These are phyloP conservation scores for Jackrogersella multiformis DNA, from an alignment of 495 filamentous ascomycete genomes.

Conservation along the genomic window DNA sequence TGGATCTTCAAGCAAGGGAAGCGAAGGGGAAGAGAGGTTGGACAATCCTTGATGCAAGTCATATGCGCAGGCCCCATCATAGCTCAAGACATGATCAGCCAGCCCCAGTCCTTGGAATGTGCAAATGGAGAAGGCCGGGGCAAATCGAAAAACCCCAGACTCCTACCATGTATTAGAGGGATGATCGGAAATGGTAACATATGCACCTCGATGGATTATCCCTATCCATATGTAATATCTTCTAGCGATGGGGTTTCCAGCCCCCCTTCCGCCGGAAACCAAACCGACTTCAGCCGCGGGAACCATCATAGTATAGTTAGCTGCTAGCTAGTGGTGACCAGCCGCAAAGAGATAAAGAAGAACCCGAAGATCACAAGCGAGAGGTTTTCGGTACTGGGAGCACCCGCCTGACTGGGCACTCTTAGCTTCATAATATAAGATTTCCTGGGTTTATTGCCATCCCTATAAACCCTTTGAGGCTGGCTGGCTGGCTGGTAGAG, in stretches of 20 bases:
- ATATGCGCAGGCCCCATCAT: constrained; percentile 11
- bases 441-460: not conserved
- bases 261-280: constrained; percentile 1
- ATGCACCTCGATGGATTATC: not conserved
- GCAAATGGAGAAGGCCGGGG: constrained; percentile 13
- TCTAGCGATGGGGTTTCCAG: constrained; percentile 2
- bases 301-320: constrained; percentile 2
- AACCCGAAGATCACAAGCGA: constrained; percentile 26
- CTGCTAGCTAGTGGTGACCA: constrained; percentile 2
- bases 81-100: constrained; percentile 15
- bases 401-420: constrained; percentile 2
- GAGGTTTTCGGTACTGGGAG: not conserved
- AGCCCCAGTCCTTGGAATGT: constrained; percentile 21
- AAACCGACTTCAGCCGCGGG: constrained; percentile 28
- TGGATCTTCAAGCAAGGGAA: constrained; percentile 30
- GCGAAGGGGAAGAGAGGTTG: constrained; percentile 6
- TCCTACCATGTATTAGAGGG: constrained; percentile 4
- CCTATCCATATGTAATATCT: constrained; percentile 6
- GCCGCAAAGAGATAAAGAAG: constrained; percentile 14
- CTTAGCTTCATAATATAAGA: not conserved
- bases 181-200: not conserved
- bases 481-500: not conserved
- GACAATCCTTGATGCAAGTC: constrained; percentile 26
- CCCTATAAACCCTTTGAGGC: constrained; percentile 3
- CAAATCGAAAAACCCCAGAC: constrained; percentile 10